phyloP scores from a whole-genome alignment of 1,284 basidiomycete genomes.

The Papiliotrema terrestris region DNA sequence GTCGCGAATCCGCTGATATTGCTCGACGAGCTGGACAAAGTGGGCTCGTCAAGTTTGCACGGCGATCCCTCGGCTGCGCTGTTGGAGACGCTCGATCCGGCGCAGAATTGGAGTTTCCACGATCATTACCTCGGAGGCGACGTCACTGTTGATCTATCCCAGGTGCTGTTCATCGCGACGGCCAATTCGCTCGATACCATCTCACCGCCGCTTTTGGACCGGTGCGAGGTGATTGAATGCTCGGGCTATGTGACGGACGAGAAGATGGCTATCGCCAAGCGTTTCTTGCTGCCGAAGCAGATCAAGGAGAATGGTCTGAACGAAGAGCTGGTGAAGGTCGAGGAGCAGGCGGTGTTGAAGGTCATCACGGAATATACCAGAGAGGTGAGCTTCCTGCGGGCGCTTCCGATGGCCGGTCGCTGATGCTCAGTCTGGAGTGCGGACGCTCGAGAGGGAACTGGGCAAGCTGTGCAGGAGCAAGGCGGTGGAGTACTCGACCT shows the following conservation, averaged over 20 bases:
- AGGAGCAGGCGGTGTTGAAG: constrained; percentile 69
- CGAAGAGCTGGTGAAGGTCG: constrained; percentile 67
- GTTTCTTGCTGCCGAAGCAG: constrained; percentile 89
- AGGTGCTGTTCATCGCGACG: constrained; percentile 83
- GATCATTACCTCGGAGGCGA: constrained; percentile 77
- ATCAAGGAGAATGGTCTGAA: constrained; percentile 85
- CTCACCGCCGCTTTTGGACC: constrained; percentile 87
- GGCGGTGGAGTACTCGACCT: constrained; percentile 75
- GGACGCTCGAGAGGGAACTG: constrained; percentile 80
- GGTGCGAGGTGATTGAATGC: constrained; percentile 95
- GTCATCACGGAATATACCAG: constrained; percentile 93
- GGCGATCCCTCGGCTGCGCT: constrained; percentile 93
- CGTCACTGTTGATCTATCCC: constrained; percentile 89
- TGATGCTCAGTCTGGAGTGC: constrained; percentile 77
- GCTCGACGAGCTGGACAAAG: constrained; percentile 95
- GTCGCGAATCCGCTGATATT: constrained; percentile 94
- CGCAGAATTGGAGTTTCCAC: constrained; percentile 92
- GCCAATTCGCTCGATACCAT: constrained; percentile 93
- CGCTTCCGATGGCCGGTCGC: constrained; percentile 54
- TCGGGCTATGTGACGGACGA: constrained; percentile 94
- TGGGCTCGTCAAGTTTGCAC: constrained; percentile 41
- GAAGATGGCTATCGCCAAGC: constrained; percentile 83
- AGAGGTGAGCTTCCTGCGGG: constrained; percentile 80
- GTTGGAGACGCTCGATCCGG: constrained; percentile 95
- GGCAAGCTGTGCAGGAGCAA: constrained; percentile 80